Evolutionary conservation across 208 protist species (phyloP), one percentile per base, ranked within the genome.

Genomic region (Trypanosoma rangeli): DNA sequence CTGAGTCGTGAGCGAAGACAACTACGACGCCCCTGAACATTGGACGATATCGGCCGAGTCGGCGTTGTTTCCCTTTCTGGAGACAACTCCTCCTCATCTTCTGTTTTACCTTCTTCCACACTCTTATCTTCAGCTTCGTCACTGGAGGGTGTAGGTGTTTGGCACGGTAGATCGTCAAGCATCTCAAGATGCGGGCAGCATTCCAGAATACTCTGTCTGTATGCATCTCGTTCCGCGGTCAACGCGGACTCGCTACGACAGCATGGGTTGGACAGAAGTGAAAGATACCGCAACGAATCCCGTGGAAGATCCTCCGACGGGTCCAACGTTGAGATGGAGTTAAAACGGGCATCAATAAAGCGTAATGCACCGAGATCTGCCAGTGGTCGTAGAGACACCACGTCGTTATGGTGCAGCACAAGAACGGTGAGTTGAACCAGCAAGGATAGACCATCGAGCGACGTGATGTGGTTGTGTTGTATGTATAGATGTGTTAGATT

Each of bases 401-500:
- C 67, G 0, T 31, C 22, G 61, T 95, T 95, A 75, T 95, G 90
- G 64, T 88, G 84, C 33, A 91, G 69, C 31, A 92, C 90, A 8
- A 93, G 62, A 70, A 92, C 86, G 18, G 69, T 73, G 15, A 95
- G 79, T 28, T 90, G 74, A 8, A 59, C 63, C 18, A 93, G 78
- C 55, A 95, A 73, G 53, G 80, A 64, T 26, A 95, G 49, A 28
- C 87, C 90, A 7, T 90, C 87, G 1, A 95, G 58, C 37, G 50
- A 64, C 29, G 57, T 31, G 18, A 95, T 48, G 1, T 54, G 37
- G 72, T 95, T 95, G 77, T 92, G 74, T 68, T 92, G 87, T 16
- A 93, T 72, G 68, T 93, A 91, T 20, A 95, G 53, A 73, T 93
- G 85, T 12, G 87, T 92, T 26, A 78, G 79, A 65, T 90, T 95